A percentile compares a stretch with the other conserved stretches of the same genome.
Conservation (phyloP, 208 protist genomes). For the Vickermania ingenoplastis region DNA sequence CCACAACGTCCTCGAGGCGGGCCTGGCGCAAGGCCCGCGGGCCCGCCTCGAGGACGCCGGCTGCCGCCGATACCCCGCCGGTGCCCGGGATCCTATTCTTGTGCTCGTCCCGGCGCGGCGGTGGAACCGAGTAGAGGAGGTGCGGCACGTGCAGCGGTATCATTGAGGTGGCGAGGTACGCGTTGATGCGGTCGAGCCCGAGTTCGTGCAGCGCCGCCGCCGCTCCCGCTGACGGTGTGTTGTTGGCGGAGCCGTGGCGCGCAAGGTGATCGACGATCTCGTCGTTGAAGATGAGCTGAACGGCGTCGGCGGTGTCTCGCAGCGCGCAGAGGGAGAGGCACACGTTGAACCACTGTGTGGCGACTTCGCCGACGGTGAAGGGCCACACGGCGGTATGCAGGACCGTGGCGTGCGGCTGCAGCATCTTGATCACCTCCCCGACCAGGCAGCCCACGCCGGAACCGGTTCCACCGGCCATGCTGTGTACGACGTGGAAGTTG, state of each 20-base stretch:
- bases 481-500: slow-evolving; percentile 74
- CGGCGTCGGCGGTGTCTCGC: slow-evolving; percentile 50
- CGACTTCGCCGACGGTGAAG: slow-evolving; percentile 69
- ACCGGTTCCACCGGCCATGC: slow-evolving; percentile 84
- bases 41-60: background rate
- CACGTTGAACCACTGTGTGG: slow-evolving; percentile 84
- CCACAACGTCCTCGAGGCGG: slow-evolving; percentile 30
- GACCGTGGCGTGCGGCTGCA: slow-evolving; percentile 44
- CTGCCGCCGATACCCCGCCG: background rate
- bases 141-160: slow-evolving; percentile 53
- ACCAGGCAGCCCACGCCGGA: slow-evolving; percentile 79
- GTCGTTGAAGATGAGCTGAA: slow-evolving; percentile 58
- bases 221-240: slow-evolving; percentile 8
- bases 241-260: slow-evolving; percentile 9
- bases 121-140: slow-evolving; percentile 28
- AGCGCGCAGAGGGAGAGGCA: slow-evolving; percentile 52
- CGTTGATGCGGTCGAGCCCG: slow-evolving; percentile 39
- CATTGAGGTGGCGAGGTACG: slow-evolving; percentile 12
- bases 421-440: slow-evolving; percentile 47
- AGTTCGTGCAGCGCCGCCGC: slow-evolving; percentile 18
- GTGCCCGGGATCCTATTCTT: background rate
- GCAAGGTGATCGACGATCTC: slow-evolving; percentile 15
- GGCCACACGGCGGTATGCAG: slow-evolving; percentile 74
- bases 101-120: slow-evolving; percentile 9
- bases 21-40: slow-evolving; percentile 1